Percentiles rank a stretch among this genome's conserved stretches.
Evolutionary conservation across 495 filamentous ascomycete genomes (phyloP).

Genomic region (Penicillium steckii): DNA sequence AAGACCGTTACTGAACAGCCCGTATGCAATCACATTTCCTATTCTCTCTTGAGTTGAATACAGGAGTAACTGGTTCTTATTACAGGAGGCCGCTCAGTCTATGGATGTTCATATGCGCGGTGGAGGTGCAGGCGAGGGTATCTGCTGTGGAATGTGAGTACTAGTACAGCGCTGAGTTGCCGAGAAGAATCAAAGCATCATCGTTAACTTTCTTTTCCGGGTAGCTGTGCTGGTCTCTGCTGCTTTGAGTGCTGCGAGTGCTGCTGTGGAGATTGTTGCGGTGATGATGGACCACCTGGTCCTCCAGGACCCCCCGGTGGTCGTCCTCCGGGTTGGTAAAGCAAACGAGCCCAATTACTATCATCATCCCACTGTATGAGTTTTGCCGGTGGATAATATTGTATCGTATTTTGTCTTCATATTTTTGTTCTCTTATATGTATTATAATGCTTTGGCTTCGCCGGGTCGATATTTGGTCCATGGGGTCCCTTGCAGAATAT

Average conservation of each 20-base stretch:
- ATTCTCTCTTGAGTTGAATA: neutral
- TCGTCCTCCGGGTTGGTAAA: neutral
- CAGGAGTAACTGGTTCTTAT: neutral
- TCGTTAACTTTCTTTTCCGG: neutral
- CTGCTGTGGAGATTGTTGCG: neutral
- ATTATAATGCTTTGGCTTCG: neutral
- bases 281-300: neutral
- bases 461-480: slow-evolving; percentile 12
- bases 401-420: neutral
- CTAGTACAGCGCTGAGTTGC: neutral
- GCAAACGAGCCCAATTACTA: neutral
- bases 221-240: slow-evolving; percentile 17
- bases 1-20: slow-evolving; percentile 6
- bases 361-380: neutral
- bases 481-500: slow-evolving; percentile 13
- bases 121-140: slow-evolving; percentile 15
- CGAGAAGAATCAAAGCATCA: neutral
- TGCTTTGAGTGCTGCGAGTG: slow-evolving; percentile 18
- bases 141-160: slow-evolving; percentile 20
- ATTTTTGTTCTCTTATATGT: neutral
- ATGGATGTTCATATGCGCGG: slow-evolving; percentile 16
- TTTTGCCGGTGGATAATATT: neutral
- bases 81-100: slow-evolving; percentile 5
- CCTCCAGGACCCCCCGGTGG: neutral
- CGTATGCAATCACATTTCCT: neutral